phyloP scores from a whole-genome alignment of 2,329 filamentous ascomycete species.

The Diaporthe batatas region DNA sequence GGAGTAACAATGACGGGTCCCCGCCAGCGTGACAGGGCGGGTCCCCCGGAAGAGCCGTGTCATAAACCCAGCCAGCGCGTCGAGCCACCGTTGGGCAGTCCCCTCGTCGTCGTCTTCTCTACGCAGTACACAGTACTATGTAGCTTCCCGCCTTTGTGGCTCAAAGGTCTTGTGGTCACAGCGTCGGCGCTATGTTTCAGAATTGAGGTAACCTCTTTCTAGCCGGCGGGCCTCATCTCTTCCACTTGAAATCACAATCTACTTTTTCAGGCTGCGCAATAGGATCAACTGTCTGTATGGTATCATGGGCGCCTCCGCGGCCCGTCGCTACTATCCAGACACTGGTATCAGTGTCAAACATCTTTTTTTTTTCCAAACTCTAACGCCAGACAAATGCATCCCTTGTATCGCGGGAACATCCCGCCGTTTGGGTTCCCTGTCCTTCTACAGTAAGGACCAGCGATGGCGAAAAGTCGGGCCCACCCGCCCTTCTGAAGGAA shows the following conservation, averaged over 20 bases:
- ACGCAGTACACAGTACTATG: neutral
- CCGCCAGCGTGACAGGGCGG: conserved; percentile 12
- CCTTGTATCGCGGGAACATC: neutral
- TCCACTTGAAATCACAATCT: conserved; percentile 8
- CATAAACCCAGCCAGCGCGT: conserved; percentile 4
- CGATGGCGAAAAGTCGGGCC: no score
- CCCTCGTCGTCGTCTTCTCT: neutral
- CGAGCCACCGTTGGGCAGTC: neutral
- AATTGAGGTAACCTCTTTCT: conserved; percentile 1
- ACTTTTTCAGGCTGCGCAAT: conserved; percentile 4
- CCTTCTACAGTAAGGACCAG: neutral
- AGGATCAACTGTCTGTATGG: conserved; percentile 1
- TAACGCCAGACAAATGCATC: conserved; percentile 30
- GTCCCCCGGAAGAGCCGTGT: conserved; percentile 26
- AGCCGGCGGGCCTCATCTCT: conserved; percentile 11
- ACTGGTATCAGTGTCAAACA: neutral
- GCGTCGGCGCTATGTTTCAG: conserved; percentile 33
- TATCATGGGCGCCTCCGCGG: neutral
- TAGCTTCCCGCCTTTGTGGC: neutral
- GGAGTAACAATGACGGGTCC: neutral
- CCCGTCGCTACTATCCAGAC: neutral
- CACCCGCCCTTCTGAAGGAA: no score
- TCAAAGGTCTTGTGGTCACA: neutral
- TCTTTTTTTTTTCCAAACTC: conserved; percentile 2
- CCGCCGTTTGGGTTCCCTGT: neutral